These are phyloP conservation scores for Sphagnum tenellum DNA, from an alignment of 225 moss, liverwort and hornwort species.

Conservation along the genomic window DNA sequence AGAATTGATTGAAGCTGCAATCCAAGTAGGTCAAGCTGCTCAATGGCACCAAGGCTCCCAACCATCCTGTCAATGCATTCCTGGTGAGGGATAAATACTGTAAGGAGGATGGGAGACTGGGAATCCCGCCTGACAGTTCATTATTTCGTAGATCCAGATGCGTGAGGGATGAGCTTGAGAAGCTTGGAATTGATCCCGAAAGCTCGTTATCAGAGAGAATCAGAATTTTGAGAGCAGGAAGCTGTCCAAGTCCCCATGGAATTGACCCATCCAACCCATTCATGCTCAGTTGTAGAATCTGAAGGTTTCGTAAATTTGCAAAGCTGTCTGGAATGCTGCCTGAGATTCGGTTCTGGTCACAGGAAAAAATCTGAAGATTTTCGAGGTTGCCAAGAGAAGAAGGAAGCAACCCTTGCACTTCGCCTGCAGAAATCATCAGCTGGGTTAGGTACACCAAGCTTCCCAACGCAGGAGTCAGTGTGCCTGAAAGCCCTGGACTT, in stretches of 20 bases:
- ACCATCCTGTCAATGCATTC: neutral
- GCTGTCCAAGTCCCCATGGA: slow-evolving; percentile 1
- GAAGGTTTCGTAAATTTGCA: neutral
- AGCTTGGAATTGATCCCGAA: neutral
- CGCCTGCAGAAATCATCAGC: neutral
- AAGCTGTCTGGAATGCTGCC: neutral
- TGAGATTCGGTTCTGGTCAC: neutral
- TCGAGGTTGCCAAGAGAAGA: neutral
- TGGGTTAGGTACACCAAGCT: neutral
- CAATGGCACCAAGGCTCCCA: neutral
- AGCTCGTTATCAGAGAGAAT: neutral
- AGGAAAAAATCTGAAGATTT: neutral
- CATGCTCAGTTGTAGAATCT: neutral
- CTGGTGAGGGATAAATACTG: neutral
- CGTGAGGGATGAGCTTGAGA: neutral
- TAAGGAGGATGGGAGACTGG: neutral
- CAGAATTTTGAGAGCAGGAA: neutral
- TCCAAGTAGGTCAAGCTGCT: slow-evolving; percentile 1
- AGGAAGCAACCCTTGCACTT: neutral
- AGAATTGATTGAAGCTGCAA: slow-evolving; percentile 2
- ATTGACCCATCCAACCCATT: neutral
- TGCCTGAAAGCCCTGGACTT: neutral
- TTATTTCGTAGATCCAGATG: slow-evolving; percentile 2
- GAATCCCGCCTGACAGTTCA: neutral
- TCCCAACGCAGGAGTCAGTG: neutral